A percentile compares a stretch with the other conserved stretches of the same genome.
Evolutionary conservation across 345 rosid species (phyloP).

Genomic region (Acer yangbiense): DNA sequence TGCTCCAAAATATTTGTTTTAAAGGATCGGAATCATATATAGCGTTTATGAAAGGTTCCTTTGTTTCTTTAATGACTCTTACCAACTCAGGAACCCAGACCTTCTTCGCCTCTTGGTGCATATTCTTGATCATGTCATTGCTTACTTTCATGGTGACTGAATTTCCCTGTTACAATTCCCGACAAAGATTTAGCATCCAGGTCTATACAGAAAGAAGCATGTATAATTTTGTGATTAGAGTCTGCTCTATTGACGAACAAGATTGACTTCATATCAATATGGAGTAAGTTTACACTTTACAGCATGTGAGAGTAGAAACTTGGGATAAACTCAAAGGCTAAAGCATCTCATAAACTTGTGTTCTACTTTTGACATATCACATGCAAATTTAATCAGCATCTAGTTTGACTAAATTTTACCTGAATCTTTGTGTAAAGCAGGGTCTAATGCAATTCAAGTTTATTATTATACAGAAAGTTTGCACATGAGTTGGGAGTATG

Average conservation of each 20-base stretch:
- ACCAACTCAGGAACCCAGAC: constrained; percentile 70
- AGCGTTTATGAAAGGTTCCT: constrained; percentile 76
- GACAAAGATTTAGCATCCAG: not conserved
- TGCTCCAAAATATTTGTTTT: constrained; percentile 49
- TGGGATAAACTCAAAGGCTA: not conserved
- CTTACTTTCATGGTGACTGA: constrained; percentile 70
- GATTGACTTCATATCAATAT: not conserved
- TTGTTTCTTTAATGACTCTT: constrained; percentile 59
- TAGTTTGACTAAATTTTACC: not conserved
- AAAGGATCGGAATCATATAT: constrained; percentile 78
- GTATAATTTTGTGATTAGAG: not conserved
- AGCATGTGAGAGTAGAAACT: not conserved
- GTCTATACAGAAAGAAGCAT: not conserved
- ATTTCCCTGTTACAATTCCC: constrained; percentile 41
- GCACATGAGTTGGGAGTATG: not conserved
- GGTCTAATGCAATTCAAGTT: not conserved
- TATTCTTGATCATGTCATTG: constrained; percentile 50
- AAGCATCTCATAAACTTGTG: not conserved
- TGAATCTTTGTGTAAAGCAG: not conserved
- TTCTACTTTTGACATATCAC: not conserved
- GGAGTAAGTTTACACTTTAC: not conserved
- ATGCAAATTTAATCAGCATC: not conserved
- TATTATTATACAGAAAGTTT: not conserved
- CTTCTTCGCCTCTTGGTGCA: constrained; percentile 67
- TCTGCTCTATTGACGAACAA: not conserved